Percentiles rank a stretch among this genome's conserved stretches.
These are phyloP conservation scores for Posidonia oceanica DNA, from an alignment of 116 monocot genomes.

Conservation along the genomic window DNA sequence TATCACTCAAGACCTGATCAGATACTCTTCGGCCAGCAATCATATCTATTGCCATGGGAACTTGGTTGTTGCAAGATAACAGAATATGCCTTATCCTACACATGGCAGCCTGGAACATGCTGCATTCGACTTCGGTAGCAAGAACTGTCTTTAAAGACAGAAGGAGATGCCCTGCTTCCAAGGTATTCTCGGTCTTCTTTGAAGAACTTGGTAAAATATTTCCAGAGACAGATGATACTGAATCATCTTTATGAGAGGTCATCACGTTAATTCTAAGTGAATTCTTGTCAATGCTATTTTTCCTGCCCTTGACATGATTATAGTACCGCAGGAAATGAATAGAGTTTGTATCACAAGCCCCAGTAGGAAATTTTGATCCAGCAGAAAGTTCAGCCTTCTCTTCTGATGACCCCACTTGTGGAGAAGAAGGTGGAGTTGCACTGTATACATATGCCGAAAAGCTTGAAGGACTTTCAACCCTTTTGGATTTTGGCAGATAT, in stretches of 20 bases:
- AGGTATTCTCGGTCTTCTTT: slow-evolving; percentile 33
- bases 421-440: slow-evolving; percentile 46
- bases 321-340: slow-evolving; percentile 34
- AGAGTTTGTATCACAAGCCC: slow-evolving; percentile 18
- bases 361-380: slow-evolving; percentile 15
- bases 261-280: slow-evolving; percentile 12
- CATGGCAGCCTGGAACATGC: slow-evolving; percentile 89
- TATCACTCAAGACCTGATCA: slow-evolving; percentile 26
- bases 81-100: slow-evolving; percentile 72
- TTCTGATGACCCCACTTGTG: slow-evolving; percentile 25
- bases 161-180: slow-evolving; percentile 45
- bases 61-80: slow-evolving; percentile 37
- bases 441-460: slow-evolving; percentile 43
- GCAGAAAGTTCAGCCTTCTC: slow-evolving; percentile 33
- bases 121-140: slow-evolving; percentile 83
- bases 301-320: slow-evolving; percentile 32
- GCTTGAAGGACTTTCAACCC: slow-evolving; percentile 41
- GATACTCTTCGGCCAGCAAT: slow-evolving; percentile 18
- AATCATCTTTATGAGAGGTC: slow-evolving; percentile 30
- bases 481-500: slow-evolving; percentile 72
- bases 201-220: slow-evolving; percentile 24
- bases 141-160: slow-evolving; percentile 51
- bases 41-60: slow-evolving; percentile 21
- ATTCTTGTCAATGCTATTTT: slow-evolving; percentile 23
- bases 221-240: slow-evolving; percentile 27